These are phyloP conservation scores for Penicillium fuscoglaucum DNA, from an alignment of 2,329 filamentous ascomycete genomes.

Conservation along the genomic window DNA sequence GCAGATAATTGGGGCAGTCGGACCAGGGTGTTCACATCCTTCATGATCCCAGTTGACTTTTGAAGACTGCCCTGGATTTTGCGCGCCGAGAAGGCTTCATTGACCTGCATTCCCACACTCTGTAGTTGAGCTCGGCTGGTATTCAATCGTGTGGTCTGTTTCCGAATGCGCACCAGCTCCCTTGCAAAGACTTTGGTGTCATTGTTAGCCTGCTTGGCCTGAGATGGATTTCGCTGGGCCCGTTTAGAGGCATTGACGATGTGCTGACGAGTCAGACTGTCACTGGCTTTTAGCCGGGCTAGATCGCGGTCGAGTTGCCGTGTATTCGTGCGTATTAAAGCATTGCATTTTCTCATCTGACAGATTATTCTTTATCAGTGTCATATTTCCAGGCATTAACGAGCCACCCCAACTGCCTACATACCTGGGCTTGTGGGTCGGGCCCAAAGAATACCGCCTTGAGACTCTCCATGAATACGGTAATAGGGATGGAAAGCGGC, in stretches of 20 bases:
- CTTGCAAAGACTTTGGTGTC: constrained; percentile 87
- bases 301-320: constrained; percentile 96
- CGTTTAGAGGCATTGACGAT: constrained; percentile 82
- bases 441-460: constrained; percentile 86
- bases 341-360: constrained; percentile 93
- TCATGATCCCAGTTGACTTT: constrained; percentile 89
- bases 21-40: constrained; percentile 86
- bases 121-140: constrained; percentile 90
- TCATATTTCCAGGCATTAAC: not conserved
- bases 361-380: constrained; percentile 12
- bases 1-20: constrained; percentile 79
- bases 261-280: constrained; percentile 78
- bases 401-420: constrained; percentile 47
- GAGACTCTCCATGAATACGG: constrained; percentile 75
- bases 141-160: constrained; percentile 69
- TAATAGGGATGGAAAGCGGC: not conserved
- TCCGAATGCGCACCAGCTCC: constrained; percentile 81
- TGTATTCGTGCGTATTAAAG: constrained; percentile 82
- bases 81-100: constrained; percentile 89
- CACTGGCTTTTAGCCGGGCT: constrained; percentile 70
- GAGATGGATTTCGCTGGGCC: constrained; percentile 74
- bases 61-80: constrained; percentile 94
- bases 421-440: constrained; percentile 88
- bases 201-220: constrained; percentile 72
- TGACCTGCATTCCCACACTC: constrained; percentile 95